Evolutionary conservation across 768 basidiomycete genomes (phyloP), one percentile per base, ranked within the genome.

Genomic region (Suillus americanus): DNA sequence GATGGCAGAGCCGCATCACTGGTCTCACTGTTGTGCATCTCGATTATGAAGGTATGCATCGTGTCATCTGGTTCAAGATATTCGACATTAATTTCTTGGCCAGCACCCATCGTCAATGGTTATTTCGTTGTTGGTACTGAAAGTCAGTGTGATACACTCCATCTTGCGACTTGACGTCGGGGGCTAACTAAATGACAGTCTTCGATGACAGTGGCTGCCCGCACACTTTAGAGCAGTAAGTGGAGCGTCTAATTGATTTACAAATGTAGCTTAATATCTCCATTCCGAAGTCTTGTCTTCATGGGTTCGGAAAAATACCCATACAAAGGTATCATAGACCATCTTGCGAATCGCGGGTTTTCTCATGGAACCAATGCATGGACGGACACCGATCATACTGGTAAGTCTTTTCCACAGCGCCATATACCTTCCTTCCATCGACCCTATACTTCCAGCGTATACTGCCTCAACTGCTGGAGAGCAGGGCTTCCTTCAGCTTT

Each of bases 281-380:
- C 10, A 18, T 35, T 35, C 35, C 35, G 23, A 66, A 94, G 92
- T 75, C 78, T 97, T 65, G 87, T 98, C 37, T 99, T 99, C 74
- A 91, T 98, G 84, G 97, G 97, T 6, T 97, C 95, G 0, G 89
- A 97, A 72, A 89, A 92, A 70, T 99, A 95, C 72, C 96, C 97
- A 0, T 94, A 93, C 83, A 98, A 99, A 75, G 97, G 96, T 25
- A 89, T 98, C 61, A 86, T 99, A 62, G 97, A 99, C 78, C 89
- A 92, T 63, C 83, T 99, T 25, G 97, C 97, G 3, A 99, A 98
- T 75, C 87, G 95, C 62, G 94, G 94, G 23, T 95, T 96, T 74
- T 91, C 94, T 8, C 87, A 92, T 66, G 94, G 93, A 40, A 94
- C 91, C 10, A 97, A 98, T 75, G 97, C 97, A 1, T 99, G 97